Evolutionary conservation across 2,329 filamentous ascomycete species (phyloP), one percentile per base, ranked within the genome.

Genomic region (Fusarium robinianum): DNA sequence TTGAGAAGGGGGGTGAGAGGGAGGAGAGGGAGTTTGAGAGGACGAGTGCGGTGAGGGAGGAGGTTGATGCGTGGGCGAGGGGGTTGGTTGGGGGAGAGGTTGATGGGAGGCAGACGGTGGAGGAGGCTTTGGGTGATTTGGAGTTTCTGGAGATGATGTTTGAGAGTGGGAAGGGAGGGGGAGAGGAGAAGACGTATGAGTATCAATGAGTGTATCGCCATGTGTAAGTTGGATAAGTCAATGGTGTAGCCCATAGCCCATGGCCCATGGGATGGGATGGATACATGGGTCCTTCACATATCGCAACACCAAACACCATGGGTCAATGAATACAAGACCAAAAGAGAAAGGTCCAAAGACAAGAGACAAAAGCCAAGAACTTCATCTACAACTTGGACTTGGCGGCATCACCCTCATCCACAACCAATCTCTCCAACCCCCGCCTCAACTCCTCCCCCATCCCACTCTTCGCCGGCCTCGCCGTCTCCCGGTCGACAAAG

Each of bases 401-500:
- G 23, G 19, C 16, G 8, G 27, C 35, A n/a, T 10, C 34, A 18
- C 33, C 29, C 9, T 25, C 17, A 26, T 31, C 55, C 23, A 76
- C 67, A 23, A 77, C 55, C 58, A 88, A 69, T 51, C 72, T 78
- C 64, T 80, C 73, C 41, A 89, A 68, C 2, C 83, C 84, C 23
- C 63, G 63, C 17, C 81, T 81, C 62, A 90, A 68, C 36, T 69
- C 70, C 6, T 71, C 61, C 31, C 73, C 75, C 81, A 94, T 89
- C 6, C 85, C 88, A 16, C 75, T 71, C 18, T 72, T 67, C 16
- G 75, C 78, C n/a, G 89, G 88, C 48, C 83, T 79, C 54, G 85
- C 82, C 11, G 80, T 86, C 24, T 77, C 76, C 37, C 88, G 78
- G 46, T 91, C 82, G n/a, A 95, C 87, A 71, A 92, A 95, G 8